Evolutionary conservation across 1,139 yeast genomes (phyloP), one percentile per base, ranked within the genome.

Genomic region (Suhomyces choctaworum): DNA sequence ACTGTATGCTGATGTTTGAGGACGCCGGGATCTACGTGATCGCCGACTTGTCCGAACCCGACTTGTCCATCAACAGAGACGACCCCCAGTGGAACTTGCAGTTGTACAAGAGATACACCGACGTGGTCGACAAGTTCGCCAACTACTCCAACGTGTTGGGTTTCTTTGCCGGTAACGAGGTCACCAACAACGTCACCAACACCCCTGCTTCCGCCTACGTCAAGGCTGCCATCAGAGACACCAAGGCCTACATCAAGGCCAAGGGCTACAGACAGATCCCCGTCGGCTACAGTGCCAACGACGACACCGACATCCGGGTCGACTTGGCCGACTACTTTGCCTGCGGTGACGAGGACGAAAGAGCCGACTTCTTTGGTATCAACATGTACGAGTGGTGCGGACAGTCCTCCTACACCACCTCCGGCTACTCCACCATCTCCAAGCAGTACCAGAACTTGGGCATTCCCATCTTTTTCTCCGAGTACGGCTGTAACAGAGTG

Each of bases 351-450:
- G 64, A 60, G 16, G 52, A 48, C 12, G 80, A 62, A 29, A 73
- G 74, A 49, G 94, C 94, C 38, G 96, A 89, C 63, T 87, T 89
- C 70, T 88, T 85, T 60, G 96, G 96, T 69, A 81, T 88, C 56
- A 89, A 89, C 77, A 85, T 85, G 88, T 89, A 89, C 72, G 94
- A 85, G 69, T 89, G 96, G 96, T 89, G 97, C 74, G 96, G 96
- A 48, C 51, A 63, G 29, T 78, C 92, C 17, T 60, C 78, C 39
- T 88, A 71, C 68, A 45, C 62, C 31, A 45, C 57, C 11, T 85
- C 95, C 31, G 96, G 96, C 48, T 89, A 83, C 67, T 60, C 68
- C 46, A 80, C 69, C 45, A 79, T 90, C 65, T 86, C 96, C 29
- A 64, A 70, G 31, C 86, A 84, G 48, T 87, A 85, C 62, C 46